Evolutionary conservation across 805 yeast species (phyloP).

Genomic region (Metschnikowia amazonensis): DNA sequence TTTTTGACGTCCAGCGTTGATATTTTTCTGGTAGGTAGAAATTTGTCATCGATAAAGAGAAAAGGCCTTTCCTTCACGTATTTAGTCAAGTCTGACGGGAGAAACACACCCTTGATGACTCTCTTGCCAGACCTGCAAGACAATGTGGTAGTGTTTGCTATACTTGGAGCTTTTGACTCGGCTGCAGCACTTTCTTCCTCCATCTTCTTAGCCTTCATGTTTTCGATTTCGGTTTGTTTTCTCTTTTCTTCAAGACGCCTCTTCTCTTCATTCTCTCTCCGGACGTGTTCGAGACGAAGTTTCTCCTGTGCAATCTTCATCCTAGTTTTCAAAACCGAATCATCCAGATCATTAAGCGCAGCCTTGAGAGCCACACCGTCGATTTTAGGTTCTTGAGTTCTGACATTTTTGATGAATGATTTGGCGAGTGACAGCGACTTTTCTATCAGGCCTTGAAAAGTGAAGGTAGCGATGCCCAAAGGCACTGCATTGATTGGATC

Average conservation of each 20-base stretch:
- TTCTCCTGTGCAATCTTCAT: conserved; percentile 27
- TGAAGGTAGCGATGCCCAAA: conserved; percentile 62
- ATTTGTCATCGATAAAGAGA: conserved; percentile 50
- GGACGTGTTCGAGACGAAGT: conserved; percentile 23
- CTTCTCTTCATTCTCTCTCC: conserved; percentile 21
- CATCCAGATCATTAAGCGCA: conserved; percentile 47
- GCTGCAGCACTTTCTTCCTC: neutral
- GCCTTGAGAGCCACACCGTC: conserved; percentile 53
- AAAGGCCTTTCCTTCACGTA: conserved; percentile 57
- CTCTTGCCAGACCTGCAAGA: conserved; percentile 31
- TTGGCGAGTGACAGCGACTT: conserved; percentile 41
- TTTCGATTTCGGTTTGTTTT: neutral
- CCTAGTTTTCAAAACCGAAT: conserved; percentile 32
- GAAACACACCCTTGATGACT: conserved; percentile 30
- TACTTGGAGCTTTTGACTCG: conserved; percentile 4
- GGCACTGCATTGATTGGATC: conserved; percentile 80
- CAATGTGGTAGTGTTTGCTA: conserved; percentile 34
- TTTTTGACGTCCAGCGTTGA: conserved; percentile 57
- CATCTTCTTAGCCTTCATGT: conserved; percentile 6
- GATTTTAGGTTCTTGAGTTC: conserved; percentile 33
- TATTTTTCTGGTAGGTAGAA: conserved; percentile 45
- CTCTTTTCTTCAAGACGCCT: conserved; percentile 3
- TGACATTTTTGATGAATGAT: conserved; percentile 25
- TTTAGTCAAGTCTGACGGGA: conserved; percentile 48
- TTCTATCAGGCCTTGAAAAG: conserved; percentile 54